A percentile compares a stretch with the other conserved stretches of the same genome.
phyloP scores from a whole-genome alignment of 2,329 filamentous ascomycete species.

The Fusarium robinianum region DNA sequence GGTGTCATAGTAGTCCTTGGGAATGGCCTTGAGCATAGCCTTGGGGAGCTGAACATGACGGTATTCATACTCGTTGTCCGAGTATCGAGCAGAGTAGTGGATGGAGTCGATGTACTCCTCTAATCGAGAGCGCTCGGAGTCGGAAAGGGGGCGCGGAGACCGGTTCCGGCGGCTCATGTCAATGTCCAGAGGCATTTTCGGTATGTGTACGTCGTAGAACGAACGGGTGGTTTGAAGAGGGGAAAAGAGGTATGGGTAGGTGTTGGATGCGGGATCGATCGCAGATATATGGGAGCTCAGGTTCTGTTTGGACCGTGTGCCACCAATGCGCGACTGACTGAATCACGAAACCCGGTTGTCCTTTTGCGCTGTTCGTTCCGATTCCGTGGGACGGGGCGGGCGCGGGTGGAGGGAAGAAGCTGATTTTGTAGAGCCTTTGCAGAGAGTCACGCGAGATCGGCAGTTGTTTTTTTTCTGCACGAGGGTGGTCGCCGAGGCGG shows the following conservation, averaged over 20 bases:
- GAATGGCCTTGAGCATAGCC: conserved; percentile 96
- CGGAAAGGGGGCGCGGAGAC: conserved; percentile 77
- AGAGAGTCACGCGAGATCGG: conserved; percentile 32
- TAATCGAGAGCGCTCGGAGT: conserved; percentile 79
- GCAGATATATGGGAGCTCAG: conserved; percentile 22
- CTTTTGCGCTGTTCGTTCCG: conserved; percentile 1
- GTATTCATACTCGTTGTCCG: conserved; percentile 91
- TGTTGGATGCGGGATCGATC: conserved; percentile 27
- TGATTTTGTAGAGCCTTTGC: conserved; percentile 13
- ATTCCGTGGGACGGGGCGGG: conserved; percentile 2
- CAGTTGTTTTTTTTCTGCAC: conserved; percentile 22
- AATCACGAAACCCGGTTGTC: not conserved
- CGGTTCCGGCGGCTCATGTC: conserved; percentile 87
- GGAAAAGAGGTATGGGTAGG: conserved; percentile 18
- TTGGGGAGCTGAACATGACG: conserved; percentile 97
- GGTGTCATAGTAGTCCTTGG: conserved; percentile 90
- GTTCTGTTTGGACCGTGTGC: conserved; percentile 12
- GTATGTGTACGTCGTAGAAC: conserved; percentile 5
- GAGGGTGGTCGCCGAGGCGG: conserved; percentile 31
- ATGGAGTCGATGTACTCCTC: conserved; percentile 93
- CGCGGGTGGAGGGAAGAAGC: not conserved
- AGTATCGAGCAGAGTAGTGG: conserved; percentile 96
- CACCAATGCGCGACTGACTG: conserved; percentile 9
- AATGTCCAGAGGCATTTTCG: conserved; percentile 56
- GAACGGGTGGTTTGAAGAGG: conserved; percentile 9